Evolutionary conservation across 1,284 basidiomycete genomes (phyloP), one percentile per base, ranked within the genome.

Genomic region (Cryptococcus sp.): DNA sequence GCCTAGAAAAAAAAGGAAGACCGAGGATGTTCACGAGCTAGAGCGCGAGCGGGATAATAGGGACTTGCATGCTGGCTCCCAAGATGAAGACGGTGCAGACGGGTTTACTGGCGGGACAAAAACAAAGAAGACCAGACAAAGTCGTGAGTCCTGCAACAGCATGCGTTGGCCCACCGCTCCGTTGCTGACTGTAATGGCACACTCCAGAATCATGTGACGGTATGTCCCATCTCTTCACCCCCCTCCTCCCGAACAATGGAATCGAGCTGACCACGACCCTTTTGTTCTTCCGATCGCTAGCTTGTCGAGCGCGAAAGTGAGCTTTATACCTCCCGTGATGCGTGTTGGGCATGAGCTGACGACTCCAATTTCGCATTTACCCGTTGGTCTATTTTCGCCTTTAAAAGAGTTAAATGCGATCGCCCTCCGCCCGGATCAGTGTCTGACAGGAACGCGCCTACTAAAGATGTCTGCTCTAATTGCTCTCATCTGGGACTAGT

Each of bases 401-500:
- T 3, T 5, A 17, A 13, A 60, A 77, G 75, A 54, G 73, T 75
- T 30, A 73, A 72, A 59, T 77, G 75, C 54, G 75, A 77, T 63
- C 58, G 73, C n/a, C 73, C 70, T 8, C 71, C 72, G 1, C 75
- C 75, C 10, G 67, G 66, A 0, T 62, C 59, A 17, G 27, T 52
- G 3, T 53, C 17, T 42, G 50, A n/a, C 48, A 49, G 15, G 46
- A 47, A 1, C 8, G 30, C 30, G 8, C 62, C 62, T 0, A 61
- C 61, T 11, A 71, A 64, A 48, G 69, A 73, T 52, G 57, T 68
- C 1, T 77, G 75, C 52, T 61, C 70, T 68, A 90, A 91, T 71
- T 93, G 90, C 75, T 82, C 87, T 65, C 85, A 89, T 1, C 85
- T 93, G 46, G 87, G 86, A 39, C 88, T 92, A 56, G 84, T 87